Conservation (phyloP, 495 filamentous ascomycete genomes). For the Aspergillus indologenus region DNA sequence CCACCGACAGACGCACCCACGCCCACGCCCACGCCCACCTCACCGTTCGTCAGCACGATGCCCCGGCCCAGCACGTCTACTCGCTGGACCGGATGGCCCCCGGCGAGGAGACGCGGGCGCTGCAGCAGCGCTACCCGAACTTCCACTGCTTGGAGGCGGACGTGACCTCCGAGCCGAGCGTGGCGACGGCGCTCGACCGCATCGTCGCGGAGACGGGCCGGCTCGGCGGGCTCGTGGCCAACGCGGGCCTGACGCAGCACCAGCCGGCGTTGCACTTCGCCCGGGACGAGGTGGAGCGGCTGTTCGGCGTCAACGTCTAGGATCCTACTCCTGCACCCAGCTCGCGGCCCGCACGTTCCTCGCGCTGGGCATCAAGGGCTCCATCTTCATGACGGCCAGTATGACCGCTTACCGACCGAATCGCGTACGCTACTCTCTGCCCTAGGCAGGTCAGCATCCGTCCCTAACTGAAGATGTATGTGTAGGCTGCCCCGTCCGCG, state of each 20-base stretch:
- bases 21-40: too few relatives aligned
- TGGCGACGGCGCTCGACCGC: conserved; percentile 36
- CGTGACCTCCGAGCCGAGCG: conserved; percentile 38
- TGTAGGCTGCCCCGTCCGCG: conserved; percentile 29
- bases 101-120: conserved; percentile 32
- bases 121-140: conserved; percentile 33
- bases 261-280: conserved; percentile 43
- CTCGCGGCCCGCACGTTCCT: conserved; percentile 34
- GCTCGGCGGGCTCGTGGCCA: conserved; percentile 37
- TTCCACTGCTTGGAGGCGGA: conserved; percentile 40
- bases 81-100: conserved; percentile 44
- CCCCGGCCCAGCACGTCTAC: conserved; percentile 35
- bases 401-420: conserved; percentile 50
- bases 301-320: conserved; percentile 48
- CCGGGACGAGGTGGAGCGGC: conserved; percentile 34
- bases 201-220: conserved; percentile 35
- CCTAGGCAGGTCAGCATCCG: not conserved
- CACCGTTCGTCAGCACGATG: conserved; percentile 23
- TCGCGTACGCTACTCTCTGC: conserved; percentile 20
- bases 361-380: conserved; percentile 39
- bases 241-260: conserved; percentile 47
- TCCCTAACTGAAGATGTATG: not conserved
- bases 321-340: conserved; percentile 33
- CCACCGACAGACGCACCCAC: conserved; percentile 4
- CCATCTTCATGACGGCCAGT: conserved; percentile 44